A percentile compares a stretch with the other conserved stretches of the same genome.
These are phyloP conservation scores for Caryopteris hybrid DNA, from an alignment of 305 asterid genomes.

Conservation along the genomic window DNA sequence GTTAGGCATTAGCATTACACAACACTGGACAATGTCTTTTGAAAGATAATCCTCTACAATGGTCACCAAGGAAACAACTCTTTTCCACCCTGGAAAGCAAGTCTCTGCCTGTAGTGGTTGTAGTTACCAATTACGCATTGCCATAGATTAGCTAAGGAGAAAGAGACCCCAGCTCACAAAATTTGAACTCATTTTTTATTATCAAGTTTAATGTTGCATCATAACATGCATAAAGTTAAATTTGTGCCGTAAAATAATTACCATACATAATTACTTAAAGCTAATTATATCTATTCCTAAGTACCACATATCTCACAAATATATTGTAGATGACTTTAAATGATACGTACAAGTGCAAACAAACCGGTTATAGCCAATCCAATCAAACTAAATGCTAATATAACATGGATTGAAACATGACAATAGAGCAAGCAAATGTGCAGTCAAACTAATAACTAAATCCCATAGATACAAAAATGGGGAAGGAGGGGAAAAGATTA, in stretches of 20 bases:
- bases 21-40: neutral
- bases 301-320: neutral
- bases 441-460: neutral
- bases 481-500: constrained; percentile 2
- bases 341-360: neutral
- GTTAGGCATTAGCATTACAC: neutral
- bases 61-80: neutral
- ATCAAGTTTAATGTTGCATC: neutral
- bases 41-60: neutral
- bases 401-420: neutral
- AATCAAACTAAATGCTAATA: neutral
- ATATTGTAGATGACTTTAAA: neutral
- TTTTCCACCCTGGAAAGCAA: neutral
- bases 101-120: neutral
- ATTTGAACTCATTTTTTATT: neutral
- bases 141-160: too few relatives aligned
- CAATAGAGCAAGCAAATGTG: constrained; percentile 2
- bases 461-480: neutral
- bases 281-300: neutral
- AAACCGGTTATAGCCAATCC: neutral
- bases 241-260: neutral
- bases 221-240: neutral
- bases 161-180: neutral
- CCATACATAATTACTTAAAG: neutral
- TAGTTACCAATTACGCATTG: too few relatives aligned